Percentiles rank a stretch among this genome's conserved stretches.
Evolutionary conservation across 345 rosid genomes (phyloP).

Genomic region (Arabidopsis arenosa): DNA sequence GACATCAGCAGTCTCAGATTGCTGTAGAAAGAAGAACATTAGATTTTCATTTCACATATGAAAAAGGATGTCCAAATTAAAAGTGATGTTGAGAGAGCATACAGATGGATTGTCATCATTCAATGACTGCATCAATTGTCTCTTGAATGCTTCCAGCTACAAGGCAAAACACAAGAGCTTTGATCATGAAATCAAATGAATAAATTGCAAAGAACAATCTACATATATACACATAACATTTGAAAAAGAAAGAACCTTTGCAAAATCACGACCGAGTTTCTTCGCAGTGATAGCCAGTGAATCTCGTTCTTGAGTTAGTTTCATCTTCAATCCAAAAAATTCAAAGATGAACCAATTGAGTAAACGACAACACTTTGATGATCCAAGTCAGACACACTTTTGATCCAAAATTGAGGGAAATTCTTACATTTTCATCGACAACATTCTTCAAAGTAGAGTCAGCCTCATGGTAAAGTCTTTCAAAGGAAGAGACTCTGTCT

Average conservation of each 20-base stretch:
- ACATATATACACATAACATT: background rate
- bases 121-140: slow-evolving; percentile 89
- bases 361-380: background rate
- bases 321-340: slow-evolving; percentile 52
- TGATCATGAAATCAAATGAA: background rate
- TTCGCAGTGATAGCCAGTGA: slow-evolving; percentile 70
- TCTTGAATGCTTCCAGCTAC: slow-evolving; percentile 90
- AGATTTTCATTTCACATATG: background rate
- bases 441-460: slow-evolving; percentile 61
- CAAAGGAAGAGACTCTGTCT: slow-evolving; percentile 54
- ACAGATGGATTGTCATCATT: slow-evolving; percentile 78
- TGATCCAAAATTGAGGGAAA: background rate
- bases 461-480: slow-evolving; percentile 58
- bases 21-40: slow-evolving; percentile 43
- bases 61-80: background rate
- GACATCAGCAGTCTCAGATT: slow-evolving; percentile 68
- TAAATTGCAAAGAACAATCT: background rate
- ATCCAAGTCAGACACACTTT: background rate
- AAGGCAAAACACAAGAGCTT: background rate
- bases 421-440: slow-evolving; percentile 72
- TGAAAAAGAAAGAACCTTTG: slow-evolving; percentile 56
- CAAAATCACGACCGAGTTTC: slow-evolving; percentile 83
- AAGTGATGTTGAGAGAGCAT: slow-evolving; percentile 22
- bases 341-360: background rate
- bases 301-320: slow-evolving; percentile 78